phyloP scores from a whole-genome alignment of 805 yeast genomes.

The Ogataea polymorpha region DNA sequence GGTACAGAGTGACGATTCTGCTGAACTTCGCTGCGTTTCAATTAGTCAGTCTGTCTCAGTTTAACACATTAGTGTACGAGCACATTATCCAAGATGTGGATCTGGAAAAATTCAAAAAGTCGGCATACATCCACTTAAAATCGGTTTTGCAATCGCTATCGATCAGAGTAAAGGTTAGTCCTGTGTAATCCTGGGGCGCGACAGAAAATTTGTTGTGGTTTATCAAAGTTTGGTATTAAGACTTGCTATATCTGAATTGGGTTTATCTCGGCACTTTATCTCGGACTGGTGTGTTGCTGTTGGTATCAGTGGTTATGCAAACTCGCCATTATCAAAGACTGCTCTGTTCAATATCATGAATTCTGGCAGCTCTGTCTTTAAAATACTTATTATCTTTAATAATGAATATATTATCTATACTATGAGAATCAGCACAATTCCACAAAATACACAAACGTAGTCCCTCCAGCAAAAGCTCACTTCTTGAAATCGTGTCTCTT shows the following conservation, averaged over 20 bases:
- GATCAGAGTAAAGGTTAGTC: constrained; percentile 1
- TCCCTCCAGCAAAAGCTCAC: too few species aligned
- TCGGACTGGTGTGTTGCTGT: too few species aligned
- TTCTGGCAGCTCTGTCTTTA: too few species aligned
- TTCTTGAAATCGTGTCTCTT: too few species aligned
- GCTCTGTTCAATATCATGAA: too few species aligned
- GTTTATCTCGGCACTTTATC: too few species aligned
- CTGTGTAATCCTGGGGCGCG: neutral
- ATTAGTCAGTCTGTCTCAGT: constrained; percentile 5
- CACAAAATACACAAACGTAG: too few species aligned
- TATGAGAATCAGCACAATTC: too few species aligned
- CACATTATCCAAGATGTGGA: constrained; percentile 8
- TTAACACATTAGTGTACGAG: constrained; percentile 9
- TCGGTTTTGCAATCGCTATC: constrained; percentile 1
- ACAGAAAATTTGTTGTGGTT: neutral
- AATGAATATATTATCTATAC: too few species aligned
- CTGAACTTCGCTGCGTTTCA: constrained; percentile 9
- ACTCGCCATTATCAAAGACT: too few species aligned
- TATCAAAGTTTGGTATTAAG: neutral
- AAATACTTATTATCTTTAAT: too few species aligned
- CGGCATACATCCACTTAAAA: constrained; percentile 1
- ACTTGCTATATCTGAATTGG: neutral
- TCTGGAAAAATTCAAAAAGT: constrained; percentile 4
- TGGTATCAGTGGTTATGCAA: too few species aligned
- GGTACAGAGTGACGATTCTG: constrained; percentile 7